These are phyloP conservation scores for Cudoniella acicularis DNA, from an alignment of 495 filamentous ascomycete genomes.

Conservation along the genomic window DNA sequence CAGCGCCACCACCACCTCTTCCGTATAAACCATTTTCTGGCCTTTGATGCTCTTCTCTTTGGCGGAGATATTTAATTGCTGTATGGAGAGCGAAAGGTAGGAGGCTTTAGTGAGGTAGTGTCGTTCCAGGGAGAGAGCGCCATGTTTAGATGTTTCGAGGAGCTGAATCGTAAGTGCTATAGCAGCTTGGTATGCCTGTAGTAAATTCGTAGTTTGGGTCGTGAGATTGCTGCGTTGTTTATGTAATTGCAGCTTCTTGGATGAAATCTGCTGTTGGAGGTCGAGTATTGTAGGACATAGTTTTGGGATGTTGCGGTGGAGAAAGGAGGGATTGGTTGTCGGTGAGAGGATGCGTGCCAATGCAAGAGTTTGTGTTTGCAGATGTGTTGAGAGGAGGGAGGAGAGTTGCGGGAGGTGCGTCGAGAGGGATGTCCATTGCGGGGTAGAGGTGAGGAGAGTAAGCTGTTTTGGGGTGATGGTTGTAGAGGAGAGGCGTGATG, in stretches of 20 bases:
- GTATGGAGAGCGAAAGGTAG: conserved; percentile 56
- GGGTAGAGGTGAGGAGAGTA: conserved; percentile 10
- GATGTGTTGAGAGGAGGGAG: conserved; percentile 34
- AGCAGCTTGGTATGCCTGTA: conserved; percentile 30
- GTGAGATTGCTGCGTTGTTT: conserved; percentile 34
- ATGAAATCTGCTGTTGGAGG: conserved; percentile 23
- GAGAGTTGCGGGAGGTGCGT: conserved; percentile 36
- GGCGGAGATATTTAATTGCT: conserved; percentile 48
- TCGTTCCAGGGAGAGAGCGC: conserved; percentile 55
- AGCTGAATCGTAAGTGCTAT: conserved; percentile 20
- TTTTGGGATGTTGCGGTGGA: conserved; percentile 45
- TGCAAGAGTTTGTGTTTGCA: conserved; percentile 35
- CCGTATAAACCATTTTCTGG: conserved; percentile 48
- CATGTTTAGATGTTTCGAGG: conserved; percentile 63
- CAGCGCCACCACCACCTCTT: conserved; percentile 55
- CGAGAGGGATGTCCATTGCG: conserved; percentile 23
- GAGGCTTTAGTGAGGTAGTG: conserved; percentile 49
- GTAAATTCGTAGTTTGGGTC: conserved; percentile 22
- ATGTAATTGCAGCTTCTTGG: conserved; percentile 28
- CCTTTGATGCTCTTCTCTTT: conserved; percentile 41
- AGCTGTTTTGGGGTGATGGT: not conserved
- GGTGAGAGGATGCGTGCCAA: conserved; percentile 42
- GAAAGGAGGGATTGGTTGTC: conserved; percentile 47
- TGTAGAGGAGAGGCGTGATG: conserved; percentile 9
- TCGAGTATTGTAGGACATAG: conserved; percentile 28